Evolutionary conservation across 2,329 filamentous ascomycete genomes (phyloP).

Genomic region (Metarhizium robertsii): DNA sequence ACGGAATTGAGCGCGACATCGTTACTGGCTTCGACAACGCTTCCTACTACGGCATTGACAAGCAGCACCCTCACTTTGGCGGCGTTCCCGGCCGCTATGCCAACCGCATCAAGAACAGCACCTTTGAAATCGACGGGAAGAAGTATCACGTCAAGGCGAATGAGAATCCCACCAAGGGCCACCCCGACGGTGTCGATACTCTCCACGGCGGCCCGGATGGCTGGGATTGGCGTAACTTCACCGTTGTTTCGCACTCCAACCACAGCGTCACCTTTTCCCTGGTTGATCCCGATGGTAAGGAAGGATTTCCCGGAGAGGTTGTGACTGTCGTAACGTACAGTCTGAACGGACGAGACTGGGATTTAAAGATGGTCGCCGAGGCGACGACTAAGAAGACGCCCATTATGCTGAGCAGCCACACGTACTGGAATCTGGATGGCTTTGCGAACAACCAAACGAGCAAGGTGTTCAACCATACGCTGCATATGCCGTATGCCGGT

Average conservation of each 20-base stretch:
- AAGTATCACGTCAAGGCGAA: constrained; percentile 53
- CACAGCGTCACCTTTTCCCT: constrained; percentile 67
- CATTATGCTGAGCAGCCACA: constrained; percentile 68
- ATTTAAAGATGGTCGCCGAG: constrained; percentile 63
- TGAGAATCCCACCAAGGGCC: constrained; percentile 44
- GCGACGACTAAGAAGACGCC: constrained; percentile 67
- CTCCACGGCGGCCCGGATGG: constrained; percentile 62
- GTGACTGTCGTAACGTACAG: constrained; percentile 67
- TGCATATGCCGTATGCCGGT: constrained; percentile 64
- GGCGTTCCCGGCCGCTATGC: constrained; percentile 69
- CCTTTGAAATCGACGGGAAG: constrained; percentile 56
- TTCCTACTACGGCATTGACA: constrained; percentile 55
- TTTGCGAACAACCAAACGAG: constrained; percentile 64
- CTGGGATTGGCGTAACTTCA: constrained; percentile 74
- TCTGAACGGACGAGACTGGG: constrained; percentile 55
- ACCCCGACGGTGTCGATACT: constrained; percentile 49
- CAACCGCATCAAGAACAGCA: constrained; percentile 72
- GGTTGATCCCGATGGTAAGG: constrained; percentile 60
- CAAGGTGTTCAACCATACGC: constrained; percentile 58
- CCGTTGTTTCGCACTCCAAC: constrained; percentile 57
- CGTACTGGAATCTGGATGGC: constrained; percentile 78
- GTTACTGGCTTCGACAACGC: constrained; percentile 71
- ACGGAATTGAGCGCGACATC: constrained; percentile 60
- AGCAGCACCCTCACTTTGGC: constrained; percentile 61
- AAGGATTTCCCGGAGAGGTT: constrained; percentile 74